Evolutionary conservation across 208 protist species (phyloP), one percentile per base, ranked within the genome.

Genomic region (Blastocrithidia nonstop): DNA sequence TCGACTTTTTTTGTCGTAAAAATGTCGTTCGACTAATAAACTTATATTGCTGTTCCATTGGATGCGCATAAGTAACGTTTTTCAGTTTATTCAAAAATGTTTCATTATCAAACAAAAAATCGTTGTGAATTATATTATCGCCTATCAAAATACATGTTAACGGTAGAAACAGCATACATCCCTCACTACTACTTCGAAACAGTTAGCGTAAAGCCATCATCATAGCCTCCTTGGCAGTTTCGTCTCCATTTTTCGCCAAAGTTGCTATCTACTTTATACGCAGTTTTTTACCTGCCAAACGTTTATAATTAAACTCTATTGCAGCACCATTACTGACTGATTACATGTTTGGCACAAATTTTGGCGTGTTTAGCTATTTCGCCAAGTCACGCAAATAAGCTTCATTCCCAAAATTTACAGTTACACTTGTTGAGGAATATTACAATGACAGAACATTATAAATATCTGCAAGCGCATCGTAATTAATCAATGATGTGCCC

Each of bases 121-220:
- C 27, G 45, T 86, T 78, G 23, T 66, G 25, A n/a, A 71, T 61
- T 24, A 81, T 56, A 24, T 72, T 86, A 58, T 86, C 71, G 13
- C 76, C 76, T 32, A 69, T 63, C 15, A 86, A 25, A 25, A 79
- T 61, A 39, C 54, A 58, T 3, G 76, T 78, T 28, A 72, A 50
- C n/a, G 76, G 76, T 22, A 75, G 8, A 45, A 86, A 72, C 31
- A 49, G 43, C 66, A 86, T 80, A 26, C 49, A 65, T 17, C 50
- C 54, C 65, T 86, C 71, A 4, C 54, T 61, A 15, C 50, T 54
- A 23, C 61, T 20, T 20, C 46, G 45, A 41, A 86, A 68, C 3
- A 86, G 49, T 48, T 72, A 70, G n/a, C 51, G 35, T 42, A 70
- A 67, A 22, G 63, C 59, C 7, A 54, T 56, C 22, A 56, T 50